Evolutionary conservation across 495 filamentous ascomycete genomes (phyloP).

Genomic region (Hypoxylon subgilvum): DNA sequence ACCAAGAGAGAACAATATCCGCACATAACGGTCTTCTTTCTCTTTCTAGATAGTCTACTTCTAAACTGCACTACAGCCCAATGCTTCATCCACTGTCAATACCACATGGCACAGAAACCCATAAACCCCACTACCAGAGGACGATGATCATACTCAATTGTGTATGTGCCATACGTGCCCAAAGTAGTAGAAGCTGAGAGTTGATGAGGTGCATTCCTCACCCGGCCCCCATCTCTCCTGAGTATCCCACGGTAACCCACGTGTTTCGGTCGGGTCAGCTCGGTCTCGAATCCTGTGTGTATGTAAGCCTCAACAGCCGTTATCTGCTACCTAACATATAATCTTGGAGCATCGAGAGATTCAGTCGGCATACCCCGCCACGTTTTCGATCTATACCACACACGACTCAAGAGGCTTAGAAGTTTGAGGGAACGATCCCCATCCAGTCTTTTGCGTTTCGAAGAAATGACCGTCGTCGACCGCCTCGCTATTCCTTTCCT

Average conservation of each 20-base stretch:
- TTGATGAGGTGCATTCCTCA: slow-evolving; percentile 13
- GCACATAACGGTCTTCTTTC: slow-evolving; percentile 16
- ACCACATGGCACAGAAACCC: slow-evolving; percentile 9
- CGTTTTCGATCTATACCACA: slow-evolving; percentile 22
- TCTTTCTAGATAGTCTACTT: slow-evolving; percentile 2
- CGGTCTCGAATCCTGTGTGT: slow-evolving; percentile 9
- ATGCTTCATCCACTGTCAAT: slow-evolving; percentile 24
- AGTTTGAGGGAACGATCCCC: slow-evolving; percentile 25
- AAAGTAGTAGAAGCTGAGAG: slow-evolving; percentile 13
- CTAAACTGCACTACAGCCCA: background rate
- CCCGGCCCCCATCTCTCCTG: slow-evolving; percentile 27
- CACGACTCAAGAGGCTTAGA: slow-evolving; percentile 33
- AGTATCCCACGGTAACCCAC: slow-evolving; percentile 24
- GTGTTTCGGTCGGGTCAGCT: slow-evolving; percentile 31
- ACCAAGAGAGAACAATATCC: slow-evolving; percentile 10
- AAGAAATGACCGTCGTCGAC: slow-evolving; percentile 13
- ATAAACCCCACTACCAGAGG: slow-evolving; percentile 5
- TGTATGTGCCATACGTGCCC: background rate
- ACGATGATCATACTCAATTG: background rate
- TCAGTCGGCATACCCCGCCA: slow-evolving; percentile 22
- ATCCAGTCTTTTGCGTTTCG: slow-evolving; percentile 26
- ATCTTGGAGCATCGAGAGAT: no score
- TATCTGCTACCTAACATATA: no score
- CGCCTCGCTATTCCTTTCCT: slow-evolving; percentile 18
- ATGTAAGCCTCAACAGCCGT: no score